phyloP scores from a whole-genome alignment of 306 rosid species.

The Astragalus glycyphyllos region DNA sequence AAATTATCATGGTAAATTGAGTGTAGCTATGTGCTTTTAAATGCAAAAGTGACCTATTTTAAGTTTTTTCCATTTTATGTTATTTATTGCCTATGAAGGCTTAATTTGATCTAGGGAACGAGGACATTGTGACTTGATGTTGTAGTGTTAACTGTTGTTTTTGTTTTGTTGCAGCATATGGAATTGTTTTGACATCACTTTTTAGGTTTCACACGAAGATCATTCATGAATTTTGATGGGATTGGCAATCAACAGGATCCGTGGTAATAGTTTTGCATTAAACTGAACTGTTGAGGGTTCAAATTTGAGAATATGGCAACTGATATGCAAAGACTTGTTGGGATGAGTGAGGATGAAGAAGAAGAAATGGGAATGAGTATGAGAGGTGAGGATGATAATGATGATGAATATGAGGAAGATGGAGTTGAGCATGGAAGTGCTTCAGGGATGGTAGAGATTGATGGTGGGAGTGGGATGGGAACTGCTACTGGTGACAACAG shows the following conservation, averaged over 20 bases:
- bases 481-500: constrained; percentile 57
- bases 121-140: not conserved
- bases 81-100: not conserved
- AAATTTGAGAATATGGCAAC: constrained; percentile 67
- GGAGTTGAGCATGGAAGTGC: constrained; percentile 54
- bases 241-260: constrained; percentile 35
- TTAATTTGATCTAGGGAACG: constrained; percentile 9
- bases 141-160: constrained; percentile 30
- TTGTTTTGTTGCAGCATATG: constrained; percentile 38
- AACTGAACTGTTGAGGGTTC: constrained; percentile 36
- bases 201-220: constrained; percentile 26
- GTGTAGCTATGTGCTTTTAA: constrained; percentile 19
- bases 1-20: not conserved
- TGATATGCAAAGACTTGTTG: constrained; percentile 77
- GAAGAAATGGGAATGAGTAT: constrained; percentile 92
- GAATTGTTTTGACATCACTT: constrained; percentile 35
- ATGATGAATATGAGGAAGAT: constrained; percentile 57
- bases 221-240: constrained; percentile 36
- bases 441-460: constrained; percentile 61
- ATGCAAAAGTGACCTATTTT: constrained; percentile 7
- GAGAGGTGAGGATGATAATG: constrained; percentile 81
- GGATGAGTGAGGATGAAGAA: constrained; percentile 88
- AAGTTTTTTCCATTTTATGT: not conserved
- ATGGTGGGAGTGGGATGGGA: constrained; percentile 71
- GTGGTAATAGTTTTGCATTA: constrained; percentile 22